Conservation (phyloP, 805 yeast genomes). For the Hanseniaspora guilliermondii region DNA sequence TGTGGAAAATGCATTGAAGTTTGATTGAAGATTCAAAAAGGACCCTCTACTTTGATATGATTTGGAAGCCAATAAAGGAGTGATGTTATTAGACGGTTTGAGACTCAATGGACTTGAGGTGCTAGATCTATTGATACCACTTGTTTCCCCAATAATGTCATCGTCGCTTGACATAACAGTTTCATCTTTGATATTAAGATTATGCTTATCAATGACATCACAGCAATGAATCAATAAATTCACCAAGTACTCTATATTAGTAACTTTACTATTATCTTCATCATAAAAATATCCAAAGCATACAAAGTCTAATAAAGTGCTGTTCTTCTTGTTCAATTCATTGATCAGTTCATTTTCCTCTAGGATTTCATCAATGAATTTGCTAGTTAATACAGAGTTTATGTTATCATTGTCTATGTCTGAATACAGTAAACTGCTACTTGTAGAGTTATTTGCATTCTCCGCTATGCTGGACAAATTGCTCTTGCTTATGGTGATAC, state of each 20-base stretch:
- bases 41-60: background rate
- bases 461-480: background rate
- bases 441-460: background rate
- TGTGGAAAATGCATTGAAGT: background rate
- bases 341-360: constrained; percentile 31
- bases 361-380: constrained; percentile 29
- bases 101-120: background rate
- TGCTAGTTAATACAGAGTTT: background rate
- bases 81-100: constrained; percentile 5
- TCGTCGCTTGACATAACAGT: background rate
- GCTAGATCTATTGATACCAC: background rate
- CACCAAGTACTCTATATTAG: constrained; percentile 25
- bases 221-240: constrained; percentile 22
- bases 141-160: constrained; percentile 4
- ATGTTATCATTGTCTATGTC: background rate
- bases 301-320: constrained; percentile 36
- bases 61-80: background rate
- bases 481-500: constrained; percentile 1
- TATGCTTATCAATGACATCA: constrained; percentile 18
- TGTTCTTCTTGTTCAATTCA: constrained; percentile 30
- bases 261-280: constrained; percentile 15
- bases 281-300: constrained; percentile 34
- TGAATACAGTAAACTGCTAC: background rate
- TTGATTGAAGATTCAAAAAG: background rate
- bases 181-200: background rate